Conservation (phyloP, 1,139 yeast species). For the Hemisphaericaspora xylanilytica region DNA sequence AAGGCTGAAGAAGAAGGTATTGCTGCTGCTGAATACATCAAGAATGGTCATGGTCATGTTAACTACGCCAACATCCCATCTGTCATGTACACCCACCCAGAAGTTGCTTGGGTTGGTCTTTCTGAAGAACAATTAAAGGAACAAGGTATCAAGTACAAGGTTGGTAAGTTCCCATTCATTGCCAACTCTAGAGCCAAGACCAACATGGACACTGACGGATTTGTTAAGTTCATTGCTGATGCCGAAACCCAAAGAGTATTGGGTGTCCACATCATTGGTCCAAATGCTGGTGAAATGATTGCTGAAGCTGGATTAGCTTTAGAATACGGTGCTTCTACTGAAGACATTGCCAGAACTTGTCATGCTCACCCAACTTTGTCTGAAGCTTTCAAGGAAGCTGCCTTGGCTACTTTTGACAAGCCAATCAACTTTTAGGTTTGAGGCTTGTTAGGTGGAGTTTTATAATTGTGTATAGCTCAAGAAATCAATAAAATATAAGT, state of each 20-base stretch:
- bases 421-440: constrained; percentile 69
- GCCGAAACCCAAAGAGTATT: constrained; percentile 95
- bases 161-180: constrained; percentile 97
- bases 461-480: constrained; percentile 1
- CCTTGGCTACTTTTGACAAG: constrained; percentile 87
- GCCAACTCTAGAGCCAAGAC: constrained; percentile 99
- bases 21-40: constrained; percentile 95
- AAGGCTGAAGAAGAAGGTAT: constrained; percentile 99
- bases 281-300: constrained; percentile 99
- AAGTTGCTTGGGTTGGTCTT: constrained; percentile 99
- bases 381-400: constrained; percentile 99
- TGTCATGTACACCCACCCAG: constrained; percentile 98
- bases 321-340: constrained; percentile 98
- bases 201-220: constrained; percentile 94
- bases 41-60: constrained; percentile 94
- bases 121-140: constrained; percentile 94
- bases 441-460: neutral
- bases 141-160: constrained; percentile 86
- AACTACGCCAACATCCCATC: constrained; percentile 97
- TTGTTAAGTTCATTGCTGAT: constrained; percentile 93
- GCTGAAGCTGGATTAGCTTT: constrained; percentile 97
- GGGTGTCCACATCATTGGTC: constrained; percentile 97
- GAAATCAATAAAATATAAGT: constrained; percentile 1
- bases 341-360: constrained; percentile 95
- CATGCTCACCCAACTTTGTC: constrained; percentile 98